Base-by-base conservation (phyloP, 371 early-diverging fungal species). In the Mucor piriformis region DNA sequence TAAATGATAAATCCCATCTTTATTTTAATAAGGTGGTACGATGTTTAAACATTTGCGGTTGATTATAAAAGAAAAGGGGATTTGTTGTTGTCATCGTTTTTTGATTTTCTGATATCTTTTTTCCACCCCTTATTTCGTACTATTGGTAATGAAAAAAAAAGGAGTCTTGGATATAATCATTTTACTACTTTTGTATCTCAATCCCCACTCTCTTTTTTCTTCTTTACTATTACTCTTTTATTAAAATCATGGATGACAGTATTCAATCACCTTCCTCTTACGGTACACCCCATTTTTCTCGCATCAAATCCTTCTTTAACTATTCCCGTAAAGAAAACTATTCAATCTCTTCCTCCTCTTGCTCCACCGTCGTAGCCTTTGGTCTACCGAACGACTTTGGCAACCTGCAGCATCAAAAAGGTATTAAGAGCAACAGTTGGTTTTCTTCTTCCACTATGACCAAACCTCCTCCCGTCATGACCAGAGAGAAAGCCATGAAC, bases 361-460 rank as follows among this genome's bases (percentile, higher is more conserved):
- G 49, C 5, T 40, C 53, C 18, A 57, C 64, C 3, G 43, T 59
- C 1, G 54, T 59, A 10, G 59, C 35, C 1, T 63, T 63, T 21
- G 49, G 52, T 6, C 10, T 69, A 38, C 69, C 69, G 1, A 60
- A 69, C 44, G 64, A 69, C 57, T 69, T 64, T 57, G 69, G 64
- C 1, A 54, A 63, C 54, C 38, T 68, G 24, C 57, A 63, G 10
- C 57, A 60, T 50, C 60, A 61, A 54, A 61, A 59, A 24, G 46
- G 37, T 3, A 13, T 56, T 12, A 69, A 64, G 18, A 60, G 61
- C 46, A 61, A 57, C 18, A 64, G 69, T 38, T 69, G 69, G 69
- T 64, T 69, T 50, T 55, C 59, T 13, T 34, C 32, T 10, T 20
- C 43, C 21, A 46, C 32, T 24, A n/a, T 43, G 16, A 38, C 16